Evolutionary conservation across 192 early-diverging fungal species (phyloP), one percentile per base, ranked within the genome.

Genomic region (Dispira simplex): DNA sequence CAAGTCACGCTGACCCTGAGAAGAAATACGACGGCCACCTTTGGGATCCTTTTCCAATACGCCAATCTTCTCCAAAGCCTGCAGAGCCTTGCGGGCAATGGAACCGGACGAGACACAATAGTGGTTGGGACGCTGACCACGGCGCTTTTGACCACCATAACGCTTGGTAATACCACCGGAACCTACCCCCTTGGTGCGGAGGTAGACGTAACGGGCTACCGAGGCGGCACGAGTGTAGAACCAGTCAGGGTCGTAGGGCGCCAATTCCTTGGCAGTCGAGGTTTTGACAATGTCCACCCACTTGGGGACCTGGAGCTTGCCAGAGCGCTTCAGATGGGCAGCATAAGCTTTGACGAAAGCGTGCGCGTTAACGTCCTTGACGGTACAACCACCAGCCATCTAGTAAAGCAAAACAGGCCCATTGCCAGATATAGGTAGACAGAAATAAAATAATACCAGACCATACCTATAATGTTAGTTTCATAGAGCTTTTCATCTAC

Each of bases 231-330:
- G 93, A 65, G 95, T 76, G 83, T 95, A 99, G 89, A 87, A 99
- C 95, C 95, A 99, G 83, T 99, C 97, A 57, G 90, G 87, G 74
- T 99, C 95, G 79, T 94, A 91, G 45, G 97, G 97, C 67, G 88
- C 88, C 65, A 95, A 83, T 81, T 99, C 97, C 87, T 95, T 97
- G 87, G 80, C 85, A 64, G 90, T 83, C 63, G 85, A 92, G 67
- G 97, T 97, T 86, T 99, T 99, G 83, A 94, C 95, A 69, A 95
- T 73, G 79, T 99, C 97, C 71, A 92, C 89, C 95, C 95, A 99
- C 79, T 90, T 91, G 73, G 97, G 97, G 68, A 99, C 89, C 73
- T 92, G 88, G 73, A 99, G 88, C 85, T 95, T 94, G 73, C 97
- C 97, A 65, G 91, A 88, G 71, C 90, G 86, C 90, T 97, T 99